Evolutionary conservation across 108 stramenopile genomes (phyloP).

Genomic region (Pseudonitzschia delicatissima): DNA sequence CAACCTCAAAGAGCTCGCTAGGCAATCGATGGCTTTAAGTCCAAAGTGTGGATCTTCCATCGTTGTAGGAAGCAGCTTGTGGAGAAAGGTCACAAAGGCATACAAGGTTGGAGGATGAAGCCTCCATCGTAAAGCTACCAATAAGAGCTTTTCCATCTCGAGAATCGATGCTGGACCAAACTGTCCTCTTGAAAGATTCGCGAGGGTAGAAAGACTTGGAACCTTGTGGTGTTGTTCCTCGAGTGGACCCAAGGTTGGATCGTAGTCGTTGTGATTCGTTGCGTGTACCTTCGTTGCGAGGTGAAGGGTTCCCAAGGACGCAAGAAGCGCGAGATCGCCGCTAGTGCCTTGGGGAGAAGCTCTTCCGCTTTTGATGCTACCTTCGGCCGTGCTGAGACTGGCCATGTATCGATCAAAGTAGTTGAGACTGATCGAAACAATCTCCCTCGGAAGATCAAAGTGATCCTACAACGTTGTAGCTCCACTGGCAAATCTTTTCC

Average conservation of each 20-base stretch:
- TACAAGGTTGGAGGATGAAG: slow-evolving; percentile 72
- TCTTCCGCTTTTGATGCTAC: neutral
- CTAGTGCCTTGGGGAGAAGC: slow-evolving; percentile 49
- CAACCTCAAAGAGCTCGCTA: no score
- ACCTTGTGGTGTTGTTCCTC: slow-evolving; percentile 40
- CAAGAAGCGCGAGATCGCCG: slow-evolving; percentile 50
- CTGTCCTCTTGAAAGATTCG: slow-evolving; percentile 69
- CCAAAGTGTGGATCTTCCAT: neutral
- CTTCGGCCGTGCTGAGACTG: slow-evolving; percentile 37
- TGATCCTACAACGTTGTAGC: slow-evolving; percentile 82
- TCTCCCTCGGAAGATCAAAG: slow-evolving; percentile 73
- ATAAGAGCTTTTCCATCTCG: slow-evolving; percentile 69
- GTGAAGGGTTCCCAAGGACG: slow-evolving; percentile 65
- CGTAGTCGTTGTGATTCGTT: neutral
- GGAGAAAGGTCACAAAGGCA: slow-evolving; percentile 54
- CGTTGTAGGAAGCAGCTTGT: slow-evolving; percentile 43
- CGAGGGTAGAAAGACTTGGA: slow-evolving; percentile 62
- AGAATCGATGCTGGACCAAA: slow-evolving; percentile 65
- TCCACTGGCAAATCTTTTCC: slow-evolving; percentile 73
- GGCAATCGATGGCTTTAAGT: slow-evolving; percentile 48
- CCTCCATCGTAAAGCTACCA: slow-evolving; percentile 54
- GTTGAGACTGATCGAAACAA: slow-evolving; percentile 63
- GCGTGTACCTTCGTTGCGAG: slow-evolving; percentile 73
- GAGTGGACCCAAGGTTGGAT: neutral
- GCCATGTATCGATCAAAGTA: slow-evolving; percentile 80